A percentile compares a stretch with the other conserved stretches of the same genome.
These are phyloP conservation scores for Penstemon davidsonii DNA, from an alignment of 257 asterid species.

Conservation along the genomic window DNA sequence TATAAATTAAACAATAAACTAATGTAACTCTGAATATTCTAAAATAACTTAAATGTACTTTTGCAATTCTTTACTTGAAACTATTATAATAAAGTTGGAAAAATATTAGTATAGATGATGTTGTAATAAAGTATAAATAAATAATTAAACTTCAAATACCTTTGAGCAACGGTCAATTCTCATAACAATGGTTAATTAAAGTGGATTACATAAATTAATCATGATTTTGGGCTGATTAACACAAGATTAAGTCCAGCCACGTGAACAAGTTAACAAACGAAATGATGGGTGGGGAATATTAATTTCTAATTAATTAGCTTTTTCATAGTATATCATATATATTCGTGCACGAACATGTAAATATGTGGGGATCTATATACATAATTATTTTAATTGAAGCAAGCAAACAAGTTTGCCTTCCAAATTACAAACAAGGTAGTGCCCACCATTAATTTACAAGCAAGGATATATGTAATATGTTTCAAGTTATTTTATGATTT, in stretches of 20 bases:
- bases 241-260: constrained; percentile 21
- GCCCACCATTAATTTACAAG: constrained; percentile 22
- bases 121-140: not conserved
- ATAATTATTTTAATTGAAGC: not conserved
- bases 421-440: constrained; percentile 40
- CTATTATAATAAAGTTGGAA: too few relatives aligned
- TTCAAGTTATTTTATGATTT: constrained; percentile 1
- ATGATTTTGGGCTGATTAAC: constrained; percentile 22
- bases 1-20: too few relatives aligned
- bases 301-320: not conserved
- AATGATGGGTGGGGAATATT: not conserved
- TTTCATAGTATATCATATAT: constrained; percentile 14
- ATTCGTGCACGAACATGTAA: constrained; percentile 19
- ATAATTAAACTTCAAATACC: not conserved
- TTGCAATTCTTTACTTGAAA: too few relatives aligned
- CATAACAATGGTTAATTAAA: constrained; percentile 6
- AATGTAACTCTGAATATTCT: too few relatives aligned
- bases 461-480: not conserved
- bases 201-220: constrained; percentile 19
- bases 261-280: constrained; percentile 17
- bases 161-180: constrained; percentile 20
- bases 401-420: constrained; percentile 33
- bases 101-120: not conserved
- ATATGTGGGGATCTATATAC: not conserved
- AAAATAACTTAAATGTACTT: too few relatives aligned